Evolutionary conservation across 106 monocot species (phyloP).

Genomic region (Platanthera zijinensis): DNA sequence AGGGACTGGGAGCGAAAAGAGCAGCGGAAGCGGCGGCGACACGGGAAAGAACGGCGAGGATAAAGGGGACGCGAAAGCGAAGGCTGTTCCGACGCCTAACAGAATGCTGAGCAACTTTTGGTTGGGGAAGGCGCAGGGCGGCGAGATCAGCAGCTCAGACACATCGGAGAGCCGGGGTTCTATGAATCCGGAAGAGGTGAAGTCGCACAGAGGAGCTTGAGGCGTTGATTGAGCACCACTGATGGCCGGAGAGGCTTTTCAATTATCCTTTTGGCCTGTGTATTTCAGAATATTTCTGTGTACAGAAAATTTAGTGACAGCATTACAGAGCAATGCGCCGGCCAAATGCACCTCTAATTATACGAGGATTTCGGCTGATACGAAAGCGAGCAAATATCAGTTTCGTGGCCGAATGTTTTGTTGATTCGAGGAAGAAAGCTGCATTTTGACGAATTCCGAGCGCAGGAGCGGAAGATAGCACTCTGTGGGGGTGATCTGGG

Average conservation of each 20-base stretch:
- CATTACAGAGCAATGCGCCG: background rate
- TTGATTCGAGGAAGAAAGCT: background rate
- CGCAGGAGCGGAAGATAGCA: no score
- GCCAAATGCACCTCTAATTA: background rate
- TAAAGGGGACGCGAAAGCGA: constrained; percentile 19
- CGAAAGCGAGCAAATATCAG: background rate
- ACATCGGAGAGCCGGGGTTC: constrained; percentile 43
- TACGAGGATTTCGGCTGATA: background rate
- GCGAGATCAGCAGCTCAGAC: constrained; percentile 49
- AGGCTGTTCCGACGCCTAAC: constrained; percentile 38
- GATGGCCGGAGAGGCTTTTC: background rate
- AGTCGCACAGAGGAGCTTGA: constrained; percentile 44
- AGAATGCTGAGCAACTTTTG: constrained; percentile 56
- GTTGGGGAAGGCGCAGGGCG: constrained; percentile 34
- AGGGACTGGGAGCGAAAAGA: background rate
- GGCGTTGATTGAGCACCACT: constrained; percentile 15
- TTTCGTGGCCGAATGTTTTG: background rate
- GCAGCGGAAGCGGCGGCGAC: background rate
- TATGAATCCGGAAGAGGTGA: constrained; percentile 33
- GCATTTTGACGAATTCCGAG: background rate
- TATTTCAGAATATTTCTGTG: constrained; percentile 1
- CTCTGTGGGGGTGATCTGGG: no score
- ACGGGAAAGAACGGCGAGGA: constrained; percentile 6
- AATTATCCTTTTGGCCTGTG: background rate
- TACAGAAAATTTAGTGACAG: background rate